These are phyloP conservation scores for Geranomyces variabilis DNA, from an alignment of 192 early-diverging fungal genomes.

Conservation along the genomic window DNA sequence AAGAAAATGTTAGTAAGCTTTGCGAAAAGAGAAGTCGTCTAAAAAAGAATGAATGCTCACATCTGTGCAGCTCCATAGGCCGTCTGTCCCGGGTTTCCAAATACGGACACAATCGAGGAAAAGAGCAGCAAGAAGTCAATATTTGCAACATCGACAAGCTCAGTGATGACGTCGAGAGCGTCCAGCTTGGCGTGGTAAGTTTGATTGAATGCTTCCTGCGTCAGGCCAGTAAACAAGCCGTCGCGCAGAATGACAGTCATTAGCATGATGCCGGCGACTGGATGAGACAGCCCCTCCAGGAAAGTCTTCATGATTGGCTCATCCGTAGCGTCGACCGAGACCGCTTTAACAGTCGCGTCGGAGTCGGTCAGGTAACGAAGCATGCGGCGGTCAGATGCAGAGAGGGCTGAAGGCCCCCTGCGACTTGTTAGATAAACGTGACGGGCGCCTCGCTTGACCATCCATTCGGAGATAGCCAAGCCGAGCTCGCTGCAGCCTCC, in stretches of 20 bases:
- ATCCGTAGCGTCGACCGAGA: slow-evolving; percentile 25
- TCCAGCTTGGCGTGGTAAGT: slow-evolving; percentile 22
- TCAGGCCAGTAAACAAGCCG: slow-evolving; percentile 24
- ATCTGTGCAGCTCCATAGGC: slow-evolving; percentile 6
- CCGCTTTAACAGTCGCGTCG: not conserved
- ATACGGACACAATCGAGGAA: not conserved
- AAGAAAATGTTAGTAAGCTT: no score
- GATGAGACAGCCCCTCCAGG: not conserved
- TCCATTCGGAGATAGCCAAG: no score
- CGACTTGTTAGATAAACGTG: slow-evolving; percentile 28
- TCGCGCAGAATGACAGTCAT: slow-evolving; percentile 34
- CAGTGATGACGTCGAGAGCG: slow-evolving; percentile 5
- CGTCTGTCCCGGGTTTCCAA: slow-evolving; percentile 11
- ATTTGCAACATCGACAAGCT: not conserved
- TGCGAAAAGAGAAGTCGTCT: no score
- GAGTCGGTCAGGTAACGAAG: not conserved
- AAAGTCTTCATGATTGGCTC: slow-evolving; percentile 15
- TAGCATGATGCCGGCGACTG: slow-evolving; percentile 26
- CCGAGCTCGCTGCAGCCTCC: no score
- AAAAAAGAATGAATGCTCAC: no score
- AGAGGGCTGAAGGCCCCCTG: slow-evolving; percentile 11
- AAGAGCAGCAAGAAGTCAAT: slow-evolving; percentile 8
- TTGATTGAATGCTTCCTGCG: not conserved
- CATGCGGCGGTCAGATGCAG: not conserved
- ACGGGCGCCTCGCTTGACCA: no score